Percentiles rank a stretch among this genome's conserved stretches.
Conservation (phyloP, 75 land plant species). For the Larix kaempferi region DNA sequence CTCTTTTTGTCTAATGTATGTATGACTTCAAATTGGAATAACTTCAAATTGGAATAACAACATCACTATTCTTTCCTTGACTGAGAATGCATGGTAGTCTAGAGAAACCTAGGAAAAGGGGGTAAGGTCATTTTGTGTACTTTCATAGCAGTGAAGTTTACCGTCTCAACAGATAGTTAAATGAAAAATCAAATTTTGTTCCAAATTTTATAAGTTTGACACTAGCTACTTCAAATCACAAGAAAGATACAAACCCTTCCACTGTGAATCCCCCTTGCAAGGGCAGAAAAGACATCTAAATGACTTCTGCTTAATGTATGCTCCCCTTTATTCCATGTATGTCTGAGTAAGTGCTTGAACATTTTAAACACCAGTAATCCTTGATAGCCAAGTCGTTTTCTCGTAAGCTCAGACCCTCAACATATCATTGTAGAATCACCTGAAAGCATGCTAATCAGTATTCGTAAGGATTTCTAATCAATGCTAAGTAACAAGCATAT, state of each 20-base stretch:
- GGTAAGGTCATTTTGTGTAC: not conserved
- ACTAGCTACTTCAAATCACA: not conserved
- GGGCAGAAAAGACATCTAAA: not conserved
- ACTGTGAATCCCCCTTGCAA: slow-evolving; percentile 8
- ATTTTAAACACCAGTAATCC: not conserved
- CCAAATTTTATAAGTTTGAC: not conserved
- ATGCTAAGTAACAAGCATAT: too few species aligned
- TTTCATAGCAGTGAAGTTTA: not conserved
- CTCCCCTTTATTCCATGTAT: not conserved
- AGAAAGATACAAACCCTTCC: slow-evolving; percentile 1
- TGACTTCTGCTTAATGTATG: not conserved
- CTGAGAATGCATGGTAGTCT: not conserved
- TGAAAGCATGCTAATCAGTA: not conserved
- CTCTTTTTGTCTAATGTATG: too few species aligned
- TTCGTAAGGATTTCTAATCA: not conserved
- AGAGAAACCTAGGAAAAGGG: not conserved
- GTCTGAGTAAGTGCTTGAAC: slow-evolving; percentile 2
- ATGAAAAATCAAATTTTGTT: not conserved
- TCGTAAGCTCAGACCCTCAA: not conserved
- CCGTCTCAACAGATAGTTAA: not conserved
- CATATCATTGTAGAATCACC: not conserved
- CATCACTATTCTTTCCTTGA: not conserved
- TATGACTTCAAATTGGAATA: not conserved
- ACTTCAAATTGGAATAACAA: not conserved
- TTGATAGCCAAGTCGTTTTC: not conserved